Base-by-base conservation (phyloP, 768 basidiomycete species). In the Galerina marginata region DNA sequence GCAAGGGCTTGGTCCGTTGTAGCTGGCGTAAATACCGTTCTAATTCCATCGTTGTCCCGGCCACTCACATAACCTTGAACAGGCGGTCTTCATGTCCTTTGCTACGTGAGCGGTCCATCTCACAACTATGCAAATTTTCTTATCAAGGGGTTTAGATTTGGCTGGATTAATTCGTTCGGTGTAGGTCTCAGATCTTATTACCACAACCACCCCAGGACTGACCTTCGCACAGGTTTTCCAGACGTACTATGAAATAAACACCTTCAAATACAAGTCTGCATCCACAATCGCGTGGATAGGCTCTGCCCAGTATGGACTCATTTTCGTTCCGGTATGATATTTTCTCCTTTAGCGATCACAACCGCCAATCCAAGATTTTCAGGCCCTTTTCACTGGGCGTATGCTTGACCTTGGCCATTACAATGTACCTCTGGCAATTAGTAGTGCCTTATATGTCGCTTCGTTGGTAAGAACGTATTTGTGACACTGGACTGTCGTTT, bases 281-380 rank as follows among this genome's bases (percentile, higher is more conserved):
- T 91, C 90, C 10, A 80, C 43, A 33, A 91, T 90, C 43, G 84
- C 90, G 43, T 93, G 90, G 91, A 92, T 93, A 36, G 91, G 91
- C 6, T 92, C 91, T 1, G 74, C 87, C 23, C 90, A 91, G 76
- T 26, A 15, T 50, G 46, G 33, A 48, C 33, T 5, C 5, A 23
- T 23, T 16, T 23, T 52, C 36, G 7, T 39, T n/a, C 9, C 4
- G 25, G 15, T 14, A 23, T 14, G 43, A 33, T n/a, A n/a, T n/a
- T n/a, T n/a, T n/a, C n/a, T 46, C 47, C 43, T 29, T 38, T 46
- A 44, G 54, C 33, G 54, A 26, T 2, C 46, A 20, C 65, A 91
- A 87, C n/a, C n/a, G n/a, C n/a, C 88, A 87, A 65, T 78, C 87
- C 12, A 77, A 89, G 0, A 72, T 85, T 9, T 88, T 3, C 86